phyloP scores from a whole-genome alignment of 1,284 basidiomycete species.

The Bjerkandera adusta region DNA sequence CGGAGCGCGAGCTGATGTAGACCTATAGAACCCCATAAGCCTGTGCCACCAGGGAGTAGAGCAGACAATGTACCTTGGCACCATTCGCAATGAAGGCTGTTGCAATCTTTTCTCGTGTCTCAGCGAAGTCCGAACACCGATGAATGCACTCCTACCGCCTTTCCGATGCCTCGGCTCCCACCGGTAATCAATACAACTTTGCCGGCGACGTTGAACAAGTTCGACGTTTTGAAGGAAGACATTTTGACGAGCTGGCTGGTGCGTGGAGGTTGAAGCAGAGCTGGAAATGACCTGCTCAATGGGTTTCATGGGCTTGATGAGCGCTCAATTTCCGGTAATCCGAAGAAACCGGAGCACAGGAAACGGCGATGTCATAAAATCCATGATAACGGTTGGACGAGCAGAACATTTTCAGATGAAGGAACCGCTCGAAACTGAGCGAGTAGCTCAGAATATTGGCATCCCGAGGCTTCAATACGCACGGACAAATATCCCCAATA shows the following conservation, averaged over 20 bases:
- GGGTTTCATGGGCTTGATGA: no score
- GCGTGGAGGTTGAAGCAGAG: no score
- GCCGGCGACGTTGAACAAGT: constrained; percentile 54
- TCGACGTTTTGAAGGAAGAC: constrained; percentile 39
- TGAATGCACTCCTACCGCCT: constrained; percentile 48
- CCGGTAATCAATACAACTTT: constrained; percentile 70
- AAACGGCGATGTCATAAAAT: no score
- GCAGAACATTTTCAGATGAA: no score
- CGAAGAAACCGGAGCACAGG: no score
- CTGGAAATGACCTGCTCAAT: no score
- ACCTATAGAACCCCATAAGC: constrained; percentile 20
- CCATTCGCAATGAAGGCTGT: constrained; percentile 66
- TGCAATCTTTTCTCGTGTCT: constrained; percentile 63
- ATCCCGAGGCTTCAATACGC: no score
- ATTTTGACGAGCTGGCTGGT: constrained; percentile 24
- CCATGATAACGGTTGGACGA: no score
- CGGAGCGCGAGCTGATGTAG: constrained; percentile 63
- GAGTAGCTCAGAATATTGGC: no score
- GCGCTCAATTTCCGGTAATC: no score
- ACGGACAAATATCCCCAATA: no score
- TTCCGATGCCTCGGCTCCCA: constrained; percentile 70
- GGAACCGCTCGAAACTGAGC: no score
- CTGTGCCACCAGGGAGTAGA: not conserved
- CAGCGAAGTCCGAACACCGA: not conserved
- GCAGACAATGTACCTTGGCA: constrained; percentile 43